These are phyloP conservation scores for Trichoderma koningiopsis DNA, from an alignment of 2,329 filamentous ascomycete genomes.

Conservation along the genomic window DNA sequence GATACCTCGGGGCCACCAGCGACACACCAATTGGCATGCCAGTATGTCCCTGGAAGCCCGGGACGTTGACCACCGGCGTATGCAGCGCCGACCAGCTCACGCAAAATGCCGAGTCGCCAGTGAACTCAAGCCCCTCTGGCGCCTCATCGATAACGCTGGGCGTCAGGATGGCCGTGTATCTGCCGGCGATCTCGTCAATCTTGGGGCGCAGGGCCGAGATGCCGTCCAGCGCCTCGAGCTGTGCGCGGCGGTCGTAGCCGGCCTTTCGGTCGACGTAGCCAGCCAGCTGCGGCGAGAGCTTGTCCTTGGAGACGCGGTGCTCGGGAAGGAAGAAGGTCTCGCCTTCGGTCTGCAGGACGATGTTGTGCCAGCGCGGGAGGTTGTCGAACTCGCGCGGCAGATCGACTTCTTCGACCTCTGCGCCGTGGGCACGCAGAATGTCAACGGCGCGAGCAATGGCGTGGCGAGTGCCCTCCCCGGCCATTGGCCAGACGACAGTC, in stretches of 20 bases:
- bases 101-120: constrained; percentile 57
- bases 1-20: constrained; percentile 51
- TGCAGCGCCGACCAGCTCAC: constrained; percentile 60
- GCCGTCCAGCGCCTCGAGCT: constrained; percentile 56
- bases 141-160: constrained; percentile 64
- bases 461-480: constrained; percentile 46
- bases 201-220: constrained; percentile 56
- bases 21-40: constrained; percentile 62
- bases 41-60: constrained; percentile 58
- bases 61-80: constrained; percentile 64
- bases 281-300: constrained; percentile 49
- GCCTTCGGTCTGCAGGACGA: constrained; percentile 55
- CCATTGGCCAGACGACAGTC: constrained; percentile 54
- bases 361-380: constrained; percentile 55
- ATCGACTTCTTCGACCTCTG: constrained; percentile 57
- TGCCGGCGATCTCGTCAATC: constrained; percentile 53
- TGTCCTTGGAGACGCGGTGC: constrained; percentile 50
- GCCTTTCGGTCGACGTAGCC: constrained; percentile 54
- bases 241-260: constrained; percentile 47
- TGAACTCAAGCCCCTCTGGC: constrained; percentile 53
- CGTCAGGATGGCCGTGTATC: constrained; percentile 58
- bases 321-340: constrained; percentile 56
- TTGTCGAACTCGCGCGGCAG: constrained; percentile 53
- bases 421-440: constrained; percentile 51
- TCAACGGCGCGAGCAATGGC: constrained; percentile 46